Conservation (phyloP, 805 yeast genomes). For the Candida xiaguanensis region DNA sequence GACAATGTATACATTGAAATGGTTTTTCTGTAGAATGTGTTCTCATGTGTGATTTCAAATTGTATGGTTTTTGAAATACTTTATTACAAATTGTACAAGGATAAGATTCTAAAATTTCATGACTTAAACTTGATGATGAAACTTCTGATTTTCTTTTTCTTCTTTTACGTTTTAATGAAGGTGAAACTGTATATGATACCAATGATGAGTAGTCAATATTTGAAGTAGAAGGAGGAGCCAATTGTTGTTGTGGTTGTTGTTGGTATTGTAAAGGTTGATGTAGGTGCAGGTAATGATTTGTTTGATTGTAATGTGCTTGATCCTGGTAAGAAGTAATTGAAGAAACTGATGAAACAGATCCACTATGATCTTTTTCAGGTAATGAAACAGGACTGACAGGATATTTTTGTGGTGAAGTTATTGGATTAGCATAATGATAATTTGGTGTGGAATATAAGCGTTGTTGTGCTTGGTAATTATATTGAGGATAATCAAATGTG, state of each 20-base stretch:
- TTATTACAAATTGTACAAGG: constrained; percentile 44
- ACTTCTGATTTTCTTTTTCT: constrained; percentile 14
- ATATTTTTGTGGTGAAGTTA: constrained; percentile 6
- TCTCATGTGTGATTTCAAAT: constrained; percentile 47
- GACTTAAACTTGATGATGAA: not conserved
- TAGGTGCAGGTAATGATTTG: not conserved
- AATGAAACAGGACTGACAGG: constrained; percentile 9
- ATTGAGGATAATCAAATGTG: constrained; percentile 5
- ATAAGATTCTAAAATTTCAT: constrained; percentile 13
- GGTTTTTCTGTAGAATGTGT: constrained; percentile 68
- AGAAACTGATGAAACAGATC: not conserved
- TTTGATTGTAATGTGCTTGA: not conserved
- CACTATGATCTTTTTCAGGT: constrained; percentile 9
- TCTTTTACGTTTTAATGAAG: constrained; percentile 25
- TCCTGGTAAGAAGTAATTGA: constrained; percentile 1
- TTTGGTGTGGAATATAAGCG: constrained; percentile 3
- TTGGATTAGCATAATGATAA: constrained; percentile 3
- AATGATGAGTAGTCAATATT: constrained; percentile 31
- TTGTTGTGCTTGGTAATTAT: constrained; percentile 7
- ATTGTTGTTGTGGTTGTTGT: constrained; percentile 1
- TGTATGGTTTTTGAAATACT: constrained; percentile 46
- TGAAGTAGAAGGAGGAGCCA: constrained; percentile 4
- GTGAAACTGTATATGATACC: constrained; percentile 32
- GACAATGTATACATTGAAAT: constrained; percentile 59
- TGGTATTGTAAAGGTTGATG: constrained; percentile 1